Percentiles rank a stretch among this genome's conserved stretches.
Conservation (phyloP, 495 filamentous ascomycete genomes). For the Xylaria venustula region DNA sequence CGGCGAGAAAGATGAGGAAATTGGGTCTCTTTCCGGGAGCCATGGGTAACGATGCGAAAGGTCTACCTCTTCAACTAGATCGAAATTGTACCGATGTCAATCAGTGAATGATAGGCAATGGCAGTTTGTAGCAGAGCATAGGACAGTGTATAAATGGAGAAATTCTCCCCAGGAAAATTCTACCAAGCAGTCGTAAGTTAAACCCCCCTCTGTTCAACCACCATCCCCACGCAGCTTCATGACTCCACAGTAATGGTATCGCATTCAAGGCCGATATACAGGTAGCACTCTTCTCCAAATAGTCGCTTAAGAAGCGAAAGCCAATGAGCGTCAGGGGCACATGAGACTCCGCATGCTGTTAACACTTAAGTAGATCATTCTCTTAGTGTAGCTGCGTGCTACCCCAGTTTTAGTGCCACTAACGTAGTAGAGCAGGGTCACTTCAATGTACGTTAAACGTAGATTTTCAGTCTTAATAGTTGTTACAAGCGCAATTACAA, state of each 20-base stretch:
- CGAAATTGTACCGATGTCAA: no score
- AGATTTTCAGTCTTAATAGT: no score
- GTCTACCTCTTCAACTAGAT: not conserved
- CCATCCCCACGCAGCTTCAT: not conserved
- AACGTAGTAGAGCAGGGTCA: not conserved
- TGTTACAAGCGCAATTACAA: no score
- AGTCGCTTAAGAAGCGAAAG: not conserved
- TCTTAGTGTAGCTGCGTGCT: not conserved
- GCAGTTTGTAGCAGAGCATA: no score
- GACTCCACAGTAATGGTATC: constrained; percentile 4
- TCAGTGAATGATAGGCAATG: no score
- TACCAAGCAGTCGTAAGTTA: no score
- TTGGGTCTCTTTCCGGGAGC: constrained; percentile 44
- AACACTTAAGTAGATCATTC: not conserved
- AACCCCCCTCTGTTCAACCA: not conserved
- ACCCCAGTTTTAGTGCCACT: not conserved
- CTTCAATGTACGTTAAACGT: no score
- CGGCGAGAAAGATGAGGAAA: constrained; percentile 62
- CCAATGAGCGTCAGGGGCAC: not conserved
- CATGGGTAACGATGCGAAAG: constrained; percentile 11
- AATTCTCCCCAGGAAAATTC: no score
- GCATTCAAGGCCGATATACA: not conserved
- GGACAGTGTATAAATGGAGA: not conserved
- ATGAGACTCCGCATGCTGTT: not conserved
- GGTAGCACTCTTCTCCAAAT: not conserved